Evolutionary conservation across 148 eudicot genomes (phyloP), one percentile per base, ranked within the genome.

Genomic region (Rhododendron mucronatum): DNA sequence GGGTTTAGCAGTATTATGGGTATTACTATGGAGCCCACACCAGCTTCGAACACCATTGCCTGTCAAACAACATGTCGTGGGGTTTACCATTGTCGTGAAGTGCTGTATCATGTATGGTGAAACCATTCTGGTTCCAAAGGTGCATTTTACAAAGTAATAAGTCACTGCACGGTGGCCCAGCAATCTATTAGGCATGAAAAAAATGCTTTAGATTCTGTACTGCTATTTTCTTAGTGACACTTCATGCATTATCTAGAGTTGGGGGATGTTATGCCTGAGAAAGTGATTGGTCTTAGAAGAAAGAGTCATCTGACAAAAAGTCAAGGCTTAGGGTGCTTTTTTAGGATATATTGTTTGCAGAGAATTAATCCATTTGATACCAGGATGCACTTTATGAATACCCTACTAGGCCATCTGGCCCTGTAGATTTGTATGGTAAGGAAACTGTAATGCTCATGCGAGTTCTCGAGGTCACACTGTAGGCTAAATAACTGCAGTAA

Each of bases 271-370:
- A 53, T 53, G n/a, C 67, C 35, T 5, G 9, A 69, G 76, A 73
- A 45, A 84, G 45, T 83, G 47, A 33, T 84, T 83, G 28, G 39
- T 45, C 59, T 83, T 71, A 48, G 44, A 48, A 69, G 28, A 48
- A 71, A 71, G 28, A 78, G 1, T 26, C 2, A 16, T 12, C 76
- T 23, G 33, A 83, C 26, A 0, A 14, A 69, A 18, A 69, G 48
- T 69, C 57, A 69, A 1, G n/a, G 53, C 35, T 45, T 4, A 8
- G 78, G 48, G 44, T 55, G 47, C 83, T 53, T 41, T 55, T 65
- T 44, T 26, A 65, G n/a, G 78, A 30, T 67, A 8, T 67, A 83
- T 83, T 83, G n/a, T 69, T 44, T 44, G 76, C 28, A 12, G n/a
- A 61, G n/a, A 6, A 51, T 81, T 28, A 57, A 16, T 37, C 55